Percentiles rank a stretch among this genome's conserved stretches.
Conservation (phyloP, 257 asterid species). For the Solanum etuberosum region DNA sequence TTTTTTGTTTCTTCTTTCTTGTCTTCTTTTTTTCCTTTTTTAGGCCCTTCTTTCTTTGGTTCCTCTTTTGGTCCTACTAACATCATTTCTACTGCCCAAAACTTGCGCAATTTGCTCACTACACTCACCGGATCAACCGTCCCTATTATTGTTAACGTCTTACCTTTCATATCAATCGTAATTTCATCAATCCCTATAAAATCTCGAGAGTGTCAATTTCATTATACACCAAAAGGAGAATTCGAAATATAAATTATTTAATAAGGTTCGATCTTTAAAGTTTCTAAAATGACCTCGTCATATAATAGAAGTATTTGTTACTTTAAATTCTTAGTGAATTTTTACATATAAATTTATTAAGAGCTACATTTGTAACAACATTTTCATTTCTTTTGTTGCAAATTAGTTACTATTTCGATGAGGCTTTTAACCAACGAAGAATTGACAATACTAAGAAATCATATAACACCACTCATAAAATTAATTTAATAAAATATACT, state of each 20-base stretch:
- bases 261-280: background rate
- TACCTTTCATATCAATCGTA: conserved; percentile 50
- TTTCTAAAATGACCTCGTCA: background rate
- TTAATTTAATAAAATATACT: background rate
- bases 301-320: background rate
- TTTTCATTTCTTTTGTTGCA: background rate
- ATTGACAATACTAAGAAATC: background rate
- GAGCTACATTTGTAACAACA: background rate
- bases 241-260: background rate
- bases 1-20: conserved; percentile 20
- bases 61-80: conserved; percentile 58
- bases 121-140: conserved; percentile 70
- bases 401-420: background rate
- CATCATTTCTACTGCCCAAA: conserved; percentile 53
- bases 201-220: background rate
- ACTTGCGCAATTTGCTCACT: conserved; percentile 65
- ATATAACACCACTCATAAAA: background rate
- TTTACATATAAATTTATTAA: background rate
- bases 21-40: background rate
- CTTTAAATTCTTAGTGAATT: background rate
- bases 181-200: conserved; percentile 65
- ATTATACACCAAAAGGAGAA: background rate
- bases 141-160: conserved; percentile 65
- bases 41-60: conserved; percentile 34
- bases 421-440: background rate